Evolutionary conservation across 2,329 filamentous ascomycete species (phyloP), one percentile per base, ranked within the genome.

Genomic region (Colletotrichum sp.): DNA sequence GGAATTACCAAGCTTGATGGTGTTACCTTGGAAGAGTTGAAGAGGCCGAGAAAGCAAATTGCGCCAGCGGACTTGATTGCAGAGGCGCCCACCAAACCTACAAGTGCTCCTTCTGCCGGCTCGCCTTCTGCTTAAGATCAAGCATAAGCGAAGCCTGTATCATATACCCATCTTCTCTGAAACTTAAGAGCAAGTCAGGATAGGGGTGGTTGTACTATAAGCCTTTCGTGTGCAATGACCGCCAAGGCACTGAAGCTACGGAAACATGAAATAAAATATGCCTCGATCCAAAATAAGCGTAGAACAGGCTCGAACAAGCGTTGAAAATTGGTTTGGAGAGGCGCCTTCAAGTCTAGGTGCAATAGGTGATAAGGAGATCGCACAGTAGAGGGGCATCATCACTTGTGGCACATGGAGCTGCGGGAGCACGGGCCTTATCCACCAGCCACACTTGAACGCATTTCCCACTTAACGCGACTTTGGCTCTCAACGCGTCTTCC

Each of bases 1-100:
- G 97, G 97, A 34, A 92, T 98, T 78, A 99, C 96, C 24, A 98
- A 98, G 86, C 87, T 99, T 71, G 92, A 95, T 76, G 96, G 96
- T 10, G 85, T 98, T 32, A 98, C 96, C 26, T 86, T 96, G 81
- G 95, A 96, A 80, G 93, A 94, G 57, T 87, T 99, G 83, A 97
- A 95, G 89, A 92, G 93, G 81, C 95, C 96, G 65, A 92, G 96
- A 85, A 91, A 92, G 82, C 89, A 92, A 81, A 85, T 95, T 77
- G 89, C 91, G 39, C 86, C 89, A 2, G 84, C 79, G 24, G 82
- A 84, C 72, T 76, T 85, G 49, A 77, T 86, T 60, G 80, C 85
- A 60, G 80, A 83, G 28, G 80, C 84, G 6, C 78, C 84, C 4
- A 78, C 83, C 26, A 84, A 82, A 12, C 76, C 83, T 5, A 79